Percentiles rank a stretch among this genome's conserved stretches.
These are phyloP conservation scores for Yamadazyma sp. DNA, from an alignment of 1,139 yeast species.

Conservation along the genomic window DNA sequence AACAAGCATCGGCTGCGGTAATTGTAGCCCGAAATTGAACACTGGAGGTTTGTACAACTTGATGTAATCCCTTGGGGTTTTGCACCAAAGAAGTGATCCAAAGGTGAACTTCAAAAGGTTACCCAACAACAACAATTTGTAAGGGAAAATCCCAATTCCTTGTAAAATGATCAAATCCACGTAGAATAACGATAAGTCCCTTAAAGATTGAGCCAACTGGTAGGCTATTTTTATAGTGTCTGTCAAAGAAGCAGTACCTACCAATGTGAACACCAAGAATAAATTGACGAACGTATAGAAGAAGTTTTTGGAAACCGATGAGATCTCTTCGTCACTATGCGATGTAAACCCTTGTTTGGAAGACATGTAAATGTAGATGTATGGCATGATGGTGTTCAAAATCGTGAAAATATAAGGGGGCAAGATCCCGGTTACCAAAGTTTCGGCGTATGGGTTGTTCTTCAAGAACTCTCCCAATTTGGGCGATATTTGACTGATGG, in stretches of 20 bases:
- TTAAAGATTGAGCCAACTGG: constrained; percentile 69
- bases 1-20: constrained; percentile 66
- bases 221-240: constrained; percentile 76
- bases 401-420: constrained; percentile 77
- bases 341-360: constrained; percentile 74
- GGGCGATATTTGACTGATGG: constrained; percentile 74
- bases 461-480: constrained; percentile 63
- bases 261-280: constrained; percentile 79
- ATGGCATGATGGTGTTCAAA: constrained; percentile 72
- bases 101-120: constrained; percentile 58
- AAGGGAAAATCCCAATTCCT: constrained; percentile 84
- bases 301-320: constrained; percentile 78
- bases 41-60: constrained; percentile 56
- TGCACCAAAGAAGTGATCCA: constrained; percentile 47
- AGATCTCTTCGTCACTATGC: constrained; percentile 77
- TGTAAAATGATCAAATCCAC: constrained; percentile 58
- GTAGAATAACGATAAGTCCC: constrained; percentile 72
- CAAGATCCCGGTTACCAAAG: constrained; percentile 72
- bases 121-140: constrained; percentile 68
- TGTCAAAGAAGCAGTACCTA: constrained; percentile 72
- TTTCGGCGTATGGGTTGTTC: constrained; percentile 55
- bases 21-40: constrained; percentile 62
- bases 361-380: constrained; percentile 70
- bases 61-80: constrained; percentile 59
- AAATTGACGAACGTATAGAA: constrained; percentile 81